phyloP scores from a whole-genome alignment of 306 rosid genomes.

The Dalbergia cochinchinensis region DNA sequence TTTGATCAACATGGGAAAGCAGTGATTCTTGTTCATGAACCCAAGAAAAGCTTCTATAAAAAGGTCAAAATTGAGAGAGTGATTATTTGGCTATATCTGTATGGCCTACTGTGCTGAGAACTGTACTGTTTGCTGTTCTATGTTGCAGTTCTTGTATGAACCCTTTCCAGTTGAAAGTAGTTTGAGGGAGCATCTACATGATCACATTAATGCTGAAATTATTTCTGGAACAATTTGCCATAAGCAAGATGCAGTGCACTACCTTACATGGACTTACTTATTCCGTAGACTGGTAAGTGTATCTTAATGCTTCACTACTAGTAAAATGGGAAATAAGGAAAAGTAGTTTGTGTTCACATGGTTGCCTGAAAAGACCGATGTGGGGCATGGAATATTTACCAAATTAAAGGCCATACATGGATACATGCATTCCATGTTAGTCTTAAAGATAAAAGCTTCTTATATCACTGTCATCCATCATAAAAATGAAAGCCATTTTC shows the following conservation, averaged over 20 bases:
- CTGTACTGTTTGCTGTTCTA: constrained; percentile 42
- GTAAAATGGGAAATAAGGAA: constrained; percentile 7
- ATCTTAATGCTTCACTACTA: constrained; percentile 32
- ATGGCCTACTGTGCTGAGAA: constrained; percentile 37
- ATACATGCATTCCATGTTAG: not conserved
- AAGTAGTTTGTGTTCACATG: not conserved
- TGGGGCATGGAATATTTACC: not conserved
- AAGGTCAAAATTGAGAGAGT: constrained; percentile 63
- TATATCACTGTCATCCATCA: not conserved
- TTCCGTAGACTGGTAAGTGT: constrained; percentile 90
- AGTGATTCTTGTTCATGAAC: constrained; percentile 99
- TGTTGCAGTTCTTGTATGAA: constrained; percentile 91
- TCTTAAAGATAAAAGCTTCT: not conserved
- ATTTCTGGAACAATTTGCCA: constrained; percentile 94
- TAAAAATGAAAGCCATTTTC: not conserved
- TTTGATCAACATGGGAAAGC: constrained; percentile 99
- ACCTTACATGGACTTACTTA: constrained; percentile 96
- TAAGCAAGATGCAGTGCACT: constrained; percentile 94
- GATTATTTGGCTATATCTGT: constrained; percentile 26
- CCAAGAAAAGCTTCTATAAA: constrained; percentile 96
- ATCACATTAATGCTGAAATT: constrained; percentile 92
- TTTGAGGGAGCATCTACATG: constrained; percentile 86
- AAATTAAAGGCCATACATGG: not conserved
- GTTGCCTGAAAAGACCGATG: not conserved
- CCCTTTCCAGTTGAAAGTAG: constrained; percentile 99